phyloP scores from a whole-genome alignment of 2,329 filamentous ascomycete genomes.

The Colletotrichum falcatum region DNA sequence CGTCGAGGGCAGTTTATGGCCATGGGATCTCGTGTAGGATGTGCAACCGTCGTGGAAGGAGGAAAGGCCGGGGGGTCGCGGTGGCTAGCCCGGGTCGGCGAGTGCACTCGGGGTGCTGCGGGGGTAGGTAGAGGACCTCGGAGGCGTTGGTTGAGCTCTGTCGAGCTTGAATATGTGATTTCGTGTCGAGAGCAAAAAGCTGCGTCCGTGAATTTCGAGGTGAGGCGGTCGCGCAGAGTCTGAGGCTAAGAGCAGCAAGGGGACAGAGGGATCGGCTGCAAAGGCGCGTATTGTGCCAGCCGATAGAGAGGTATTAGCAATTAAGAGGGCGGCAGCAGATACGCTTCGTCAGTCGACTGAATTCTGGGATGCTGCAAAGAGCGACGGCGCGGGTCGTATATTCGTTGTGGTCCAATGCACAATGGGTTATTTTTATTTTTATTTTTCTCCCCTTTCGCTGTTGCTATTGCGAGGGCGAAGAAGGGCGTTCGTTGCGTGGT shows the following conservation, averaged over 20 bases:
- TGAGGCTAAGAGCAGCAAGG: slow-evolving; percentile 23
- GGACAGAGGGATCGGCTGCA: background rate
- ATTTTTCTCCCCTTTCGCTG: background rate
- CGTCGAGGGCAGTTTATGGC: slow-evolving; percentile 35
- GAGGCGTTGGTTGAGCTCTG: slow-evolving; percentile 27
- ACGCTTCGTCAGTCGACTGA: slow-evolving; percentile 17
- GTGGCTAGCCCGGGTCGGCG: slow-evolving; percentile 11
- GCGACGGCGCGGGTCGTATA: slow-evolving; percentile 17
- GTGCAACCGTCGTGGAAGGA: slow-evolving; percentile 6
- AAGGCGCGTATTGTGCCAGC: slow-evolving; percentile 14
- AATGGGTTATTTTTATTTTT: too few species aligned
- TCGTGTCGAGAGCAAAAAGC: slow-evolving; percentile 33
- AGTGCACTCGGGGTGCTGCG: slow-evolving; percentile 19
- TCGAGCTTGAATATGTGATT: slow-evolving; percentile 31
- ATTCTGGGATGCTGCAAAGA: slow-evolving; percentile 23
- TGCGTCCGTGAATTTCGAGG: slow-evolving; percentile 40
- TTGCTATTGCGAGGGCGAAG: slow-evolving; percentile 20
- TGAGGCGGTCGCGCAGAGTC: slow-evolving; percentile 29
- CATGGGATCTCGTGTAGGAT: slow-evolving; percentile 30
- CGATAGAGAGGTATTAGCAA: slow-evolving; percentile 28
- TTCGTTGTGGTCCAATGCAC: slow-evolving; percentile 21
- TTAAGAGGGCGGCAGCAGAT: slow-evolving; percentile 21
- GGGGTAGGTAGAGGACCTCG: background rate
- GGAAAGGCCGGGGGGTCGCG: slow-evolving; percentile 26
- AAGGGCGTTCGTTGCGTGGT: slow-evolving; percentile 35